Evolutionary conservation across 78 protist species (phyloP), one percentile per base, ranked within the genome.

Genomic region (Cavenderia fasciculata): DNA sequence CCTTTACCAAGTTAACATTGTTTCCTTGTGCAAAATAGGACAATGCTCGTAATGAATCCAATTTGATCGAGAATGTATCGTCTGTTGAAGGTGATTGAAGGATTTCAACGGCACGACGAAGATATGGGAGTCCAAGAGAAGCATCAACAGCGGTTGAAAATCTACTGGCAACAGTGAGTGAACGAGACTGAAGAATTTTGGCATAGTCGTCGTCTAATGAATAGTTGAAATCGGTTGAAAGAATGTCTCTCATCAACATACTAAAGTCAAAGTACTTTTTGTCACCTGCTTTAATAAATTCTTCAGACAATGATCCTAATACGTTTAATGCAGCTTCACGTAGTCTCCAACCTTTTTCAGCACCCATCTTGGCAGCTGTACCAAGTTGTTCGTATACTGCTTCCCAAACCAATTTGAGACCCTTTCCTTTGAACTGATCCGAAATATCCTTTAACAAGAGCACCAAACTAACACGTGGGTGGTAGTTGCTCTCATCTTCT

Each of bases 161-260:
- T 36, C 27, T 34, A 52, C 76, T 25, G 1, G 88, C 76, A 54
- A 74, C 62, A 31, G 19, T 40, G 0, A 79, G 63, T 31, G 88
- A 44, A 23, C 76, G 31, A 52, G 77, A 65, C 14, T 61, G 62
- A 5, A 79, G 47, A 40, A 79, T 79, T n/a, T 25, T 36, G 11
- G 43, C 0, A 40, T 46, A 5, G n/a, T 46, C 27, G 18, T 47
- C 40, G 34, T 71, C n/a, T 21, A 12, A 5, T 23, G 47, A 0
- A 33, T 7, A 46, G 19, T 21, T 25, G 16, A 73, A 54, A 40
- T 73, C 82, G 23, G 34, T 36, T 29, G 43, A n/a, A 38, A 73
- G 25, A 54, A 33, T 33, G 2, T 23, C 27, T 5, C 23, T 21
- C 7, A 79, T 65, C n/a, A 79, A 79, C 33, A 18, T 25, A 10